Base-by-base conservation (phyloP, 345 rosid species). In the Cardamine resedifolia region DNA sequence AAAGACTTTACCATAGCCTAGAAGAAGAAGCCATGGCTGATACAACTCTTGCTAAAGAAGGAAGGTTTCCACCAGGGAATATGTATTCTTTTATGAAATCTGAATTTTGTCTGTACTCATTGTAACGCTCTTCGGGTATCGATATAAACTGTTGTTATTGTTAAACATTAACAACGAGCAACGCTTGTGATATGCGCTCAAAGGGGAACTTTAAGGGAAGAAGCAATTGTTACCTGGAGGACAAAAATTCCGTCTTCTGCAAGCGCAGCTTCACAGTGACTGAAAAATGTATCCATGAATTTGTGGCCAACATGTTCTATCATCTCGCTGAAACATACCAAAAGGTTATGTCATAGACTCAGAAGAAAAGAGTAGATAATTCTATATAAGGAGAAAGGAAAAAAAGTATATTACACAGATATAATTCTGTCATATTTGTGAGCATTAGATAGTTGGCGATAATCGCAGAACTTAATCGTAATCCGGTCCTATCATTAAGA, bases 51-150 rank as follows among this genome's bases (percentile, higher is more conserved):
- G 86, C 78, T 51, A 94, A 70, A 9, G 97, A 86, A 78, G 97
- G 97, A 78, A 89, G 78, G 66, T 90, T 85, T 61, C 83, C 97
- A 16, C 98, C 96, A 0, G 96, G 98, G 74, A 89, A 94, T 41
- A 94, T 94, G 50, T 91, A 90, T 78, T 94, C 98, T 80, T 86
- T 94, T 14, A 94, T 87, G 58, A 94, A 94, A 72, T 85, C 96
- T 23, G 97, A 89, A 75, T 89, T 85, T 51, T 64, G 76, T 74
- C 97, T 84, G 78, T 79, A 75, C 72, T 81, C 92, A 0, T 90
- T 57, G 11, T 89, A 90, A 2, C 84, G 83, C 64, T 78, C 88
- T 21, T 90, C 97, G 4, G 98, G 96, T 51, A 87, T 86, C 3
- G 92, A 79, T 79, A 72, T 85, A 80, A 90, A 90, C 98, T 93